phyloP scores from a whole-genome alignment of 768 basidiomycete genomes.

The Lactifluus echinatus region DNA sequence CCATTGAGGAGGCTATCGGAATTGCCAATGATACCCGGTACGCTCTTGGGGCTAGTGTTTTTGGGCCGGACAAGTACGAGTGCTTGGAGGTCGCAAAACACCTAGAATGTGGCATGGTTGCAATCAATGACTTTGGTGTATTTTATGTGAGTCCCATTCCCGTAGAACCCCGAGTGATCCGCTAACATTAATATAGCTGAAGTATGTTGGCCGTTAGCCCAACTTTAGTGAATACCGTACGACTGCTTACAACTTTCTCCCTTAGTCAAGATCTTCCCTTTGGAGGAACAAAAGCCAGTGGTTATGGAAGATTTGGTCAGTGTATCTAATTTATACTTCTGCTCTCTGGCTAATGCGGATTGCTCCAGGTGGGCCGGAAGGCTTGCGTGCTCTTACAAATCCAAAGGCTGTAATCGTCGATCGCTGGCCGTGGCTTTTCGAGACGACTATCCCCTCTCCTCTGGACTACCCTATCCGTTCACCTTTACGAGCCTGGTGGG shows the following conservation, averaged over 20 bases:
- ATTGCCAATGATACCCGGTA: conserved; percentile 86
- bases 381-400: conserved; percentile 79
- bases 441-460: conserved; percentile 78
- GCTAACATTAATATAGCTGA: conserved; percentile 40
- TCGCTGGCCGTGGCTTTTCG: conserved; percentile 72
- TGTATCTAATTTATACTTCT: not conserved
- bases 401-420: conserved; percentile 84
- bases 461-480: conserved; percentile 84
- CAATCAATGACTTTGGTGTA: conserved; percentile 89
- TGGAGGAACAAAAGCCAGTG: conserved; percentile 84
- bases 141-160: conserved; percentile 55
- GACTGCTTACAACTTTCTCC: conserved; percentile 23
- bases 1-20: conserved; percentile 73
- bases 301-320: conserved; percentile 88
- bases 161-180: conserved; percentile 4
- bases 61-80: conserved; percentile 74
- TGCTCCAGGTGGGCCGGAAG: conserved; percentile 77
- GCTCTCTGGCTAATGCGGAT: conserved; percentile 13
- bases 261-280: conserved; percentile 87
- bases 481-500: conserved; percentile 65
- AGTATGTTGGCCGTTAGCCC: conserved; percentile 40
- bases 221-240: conserved; percentile 15
- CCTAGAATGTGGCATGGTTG: conserved; percentile 94
- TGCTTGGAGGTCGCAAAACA: conserved; percentile 73
- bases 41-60: conserved; percentile 91